Evolutionary conservation across 768 basidiomycete genomes (phyloP), one percentile per base, ranked within the genome.

Genomic region (Tricholoma furcatifolium): DNA sequence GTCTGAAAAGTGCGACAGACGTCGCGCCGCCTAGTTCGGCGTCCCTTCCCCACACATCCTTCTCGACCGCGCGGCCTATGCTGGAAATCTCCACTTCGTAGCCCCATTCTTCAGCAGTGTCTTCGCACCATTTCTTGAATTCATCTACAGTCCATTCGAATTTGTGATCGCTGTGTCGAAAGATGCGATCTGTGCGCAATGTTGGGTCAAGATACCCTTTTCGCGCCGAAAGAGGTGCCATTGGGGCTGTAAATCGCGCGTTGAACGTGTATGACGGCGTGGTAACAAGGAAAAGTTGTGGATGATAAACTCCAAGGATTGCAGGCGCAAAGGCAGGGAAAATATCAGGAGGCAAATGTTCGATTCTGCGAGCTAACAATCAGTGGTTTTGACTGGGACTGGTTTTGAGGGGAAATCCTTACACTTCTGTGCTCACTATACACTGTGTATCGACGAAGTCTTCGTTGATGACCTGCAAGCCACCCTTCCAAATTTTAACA

Each of bases 231-330:
- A 73, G 65, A 4, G 70, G 69, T 0, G 69, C 65, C 34, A 70
- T 73, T 0, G 87, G 88, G 1, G 81, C 65, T 0, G 82, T 79
- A 72, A 91, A 93, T 1, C 85, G 82, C 17, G 75, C 77, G 57
- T 93, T 95, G 75, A 88, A 96, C 2, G 80, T 83, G 70, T 87
- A 93, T 2, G 88, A 90, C 0, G 92, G 93, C 0, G 93, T 96
- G 0, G 93, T 95, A 61, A 94, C 63, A 18, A 96, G 76, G 40
- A 93, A 74, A 39, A 86, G 62, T 23, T 76, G 74, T 1, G 93
- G 93, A 50, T 82, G 83, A 60, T 96, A 96, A 30, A 80, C 72
- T 0, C 92, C 91, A 11, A 96, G 78, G 12, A 95, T 69, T 45
- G 84, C 67, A 3, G 88, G 86, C 6, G 85, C 81, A 58, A 93